Conservation (phyloP, 2,329 filamentous ascomycete genomes). For the Trematosphaeria pertusa region DNA sequence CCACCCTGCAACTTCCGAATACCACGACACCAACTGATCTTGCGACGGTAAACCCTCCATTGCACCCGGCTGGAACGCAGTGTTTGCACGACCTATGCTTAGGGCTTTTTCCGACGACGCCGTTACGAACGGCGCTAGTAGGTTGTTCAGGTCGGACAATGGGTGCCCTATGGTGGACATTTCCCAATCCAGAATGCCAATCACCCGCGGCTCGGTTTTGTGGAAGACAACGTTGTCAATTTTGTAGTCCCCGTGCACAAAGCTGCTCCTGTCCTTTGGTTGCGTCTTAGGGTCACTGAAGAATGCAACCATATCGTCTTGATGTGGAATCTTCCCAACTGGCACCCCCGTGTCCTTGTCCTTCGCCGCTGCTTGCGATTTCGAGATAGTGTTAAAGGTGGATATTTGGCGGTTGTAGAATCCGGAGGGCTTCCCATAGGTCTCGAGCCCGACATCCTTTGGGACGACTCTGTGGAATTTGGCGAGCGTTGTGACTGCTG, state of each 20-base stretch:
- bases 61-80: constrained; percentile 66
- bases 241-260: constrained; percentile 97
- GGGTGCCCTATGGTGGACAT: constrained; percentile 99
- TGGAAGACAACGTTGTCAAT: constrained; percentile 75
- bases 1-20: constrained; percentile 73
- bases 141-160: constrained; percentile 86
- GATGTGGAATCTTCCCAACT: constrained; percentile 84
- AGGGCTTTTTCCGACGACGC: constrained; percentile 48
- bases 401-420: constrained; percentile 88
- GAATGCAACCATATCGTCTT: constrained; percentile 79
- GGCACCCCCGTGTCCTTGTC: constrained; percentile 79
- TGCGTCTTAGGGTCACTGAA: constrained; percentile 74
- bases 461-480: constrained; percentile 81
- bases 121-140: constrained; percentile 60
- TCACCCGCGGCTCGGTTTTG: constrained; percentile 83
- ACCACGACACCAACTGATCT: constrained; percentile 69
- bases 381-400: constrained; percentile 81
- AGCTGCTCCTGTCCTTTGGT: constrained; percentile 76
- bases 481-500: constrained; percentile 82
- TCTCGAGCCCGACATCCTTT: constrained; percentile 69
- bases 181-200: constrained; percentile 91
- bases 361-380: constrained; percentile 74
- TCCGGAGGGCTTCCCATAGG: constrained; percentile 74
- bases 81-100: constrained; percentile 49
- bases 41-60: constrained; percentile 71